A percentile compares a stretch with the other conserved stretches of the same genome.
Evolutionary conservation across 1,284 basidiomycete species (phyloP).

Genomic region (Retiboletus flavoniger): DNA sequence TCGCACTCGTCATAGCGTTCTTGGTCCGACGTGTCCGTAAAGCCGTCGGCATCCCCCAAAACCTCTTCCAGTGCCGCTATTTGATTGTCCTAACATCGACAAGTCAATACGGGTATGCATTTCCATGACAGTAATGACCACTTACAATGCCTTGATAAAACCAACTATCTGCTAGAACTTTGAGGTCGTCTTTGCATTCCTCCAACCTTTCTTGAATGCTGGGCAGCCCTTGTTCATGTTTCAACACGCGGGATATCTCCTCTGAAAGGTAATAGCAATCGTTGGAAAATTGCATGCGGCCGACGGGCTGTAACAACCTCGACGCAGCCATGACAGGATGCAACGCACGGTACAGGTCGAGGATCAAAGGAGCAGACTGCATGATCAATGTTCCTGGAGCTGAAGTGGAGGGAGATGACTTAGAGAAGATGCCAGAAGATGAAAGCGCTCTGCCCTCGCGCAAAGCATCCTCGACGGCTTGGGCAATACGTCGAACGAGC

Average conservation of each 20-base stretch:
- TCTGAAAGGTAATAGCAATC: slow-evolving; percentile 74
- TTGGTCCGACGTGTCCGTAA: slow-evolving; percentile 72
- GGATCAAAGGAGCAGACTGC: slow-evolving; percentile 62
- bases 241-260: slow-evolving; percentile 44
- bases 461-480: slow-evolving; percentile 57
- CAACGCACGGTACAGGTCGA: slow-evolving; percentile 82
- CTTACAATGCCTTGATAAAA: slow-evolving; percentile 68
- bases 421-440: slow-evolving; percentile 51
- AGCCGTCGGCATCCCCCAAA: slow-evolving; percentile 67
- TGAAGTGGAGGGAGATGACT: slow-evolving; percentile 26
- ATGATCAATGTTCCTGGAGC: slow-evolving; percentile 54
- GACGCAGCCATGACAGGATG: slow-evolving; percentile 70
- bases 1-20: slow-evolving; percentile 79
- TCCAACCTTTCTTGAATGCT: slow-evolving; percentile 45
- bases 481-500: slow-evolving; percentile 55
- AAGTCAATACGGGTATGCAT: slow-evolving; percentile 5
- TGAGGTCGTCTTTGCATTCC: slow-evolving; percentile 51
- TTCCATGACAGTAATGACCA: slow-evolving; percentile 13
- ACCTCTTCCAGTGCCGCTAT: slow-evolving; percentile 16
- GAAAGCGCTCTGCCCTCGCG: slow-evolving; percentile 58
- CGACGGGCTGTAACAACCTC: slow-evolving; percentile 55
- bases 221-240: slow-evolving; percentile 26
- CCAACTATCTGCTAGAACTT: slow-evolving; percentile 60
- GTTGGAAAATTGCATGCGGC: slow-evolving; percentile 82
- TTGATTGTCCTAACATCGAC: slow-evolving; percentile 24